Evolutionary conservation across 2,329 filamentous ascomycete species (phyloP), one percentile per base, ranked within the genome.

Genomic region (Lecanicillium sp.): DNA sequence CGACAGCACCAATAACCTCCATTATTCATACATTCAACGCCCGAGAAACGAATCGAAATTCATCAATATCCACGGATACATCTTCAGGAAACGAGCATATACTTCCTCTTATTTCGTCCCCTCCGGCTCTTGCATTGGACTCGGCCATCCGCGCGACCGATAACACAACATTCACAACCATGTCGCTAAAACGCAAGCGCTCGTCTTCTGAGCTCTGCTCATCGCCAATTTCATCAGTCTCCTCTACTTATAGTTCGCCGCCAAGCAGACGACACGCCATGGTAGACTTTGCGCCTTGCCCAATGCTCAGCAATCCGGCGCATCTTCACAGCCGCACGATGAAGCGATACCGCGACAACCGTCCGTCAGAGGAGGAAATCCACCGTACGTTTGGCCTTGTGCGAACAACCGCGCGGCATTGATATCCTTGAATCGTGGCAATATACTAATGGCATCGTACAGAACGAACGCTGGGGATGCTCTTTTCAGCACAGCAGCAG

Each of bases 151-250:
- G n/a, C n/a, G n/a, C 29, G 15, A 31, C 29, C 29, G 9, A n/a
- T 17, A 45, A 42, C 44, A 33, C 39, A 40, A 33, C 15, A 22
- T n/a, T 29, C 37, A 49, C 48, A 45, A n/a, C n/a, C n/a, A 77
- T 76, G 72, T 55, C 68, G 18, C 61, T 78, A 52, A 82, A 81
- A 56, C 76, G 78, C 58, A 82, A 81, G 64, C 71, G 76, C 31
- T 81, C 77, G 49, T 66, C 71, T 40, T 74, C 73, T 17, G 74
- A 78, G 53, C 61, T 78, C 42, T 71, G 68, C 35, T 60, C 64
- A 27, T 65, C 65, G 27, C 67, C 64, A 36, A 58, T 55, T 36
- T 49, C 61, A 6, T 49, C 61, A 6, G 57, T 71, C 9, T 62
- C 67, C 31, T 64, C 60, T 43, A 62, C 65, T 31, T 61, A 68